Evolutionary conservation across 805 yeast genomes (phyloP), one percentile per base, ranked within the genome.

Genomic region (Sugiyamaella boreocaroliniensis): DNA sequence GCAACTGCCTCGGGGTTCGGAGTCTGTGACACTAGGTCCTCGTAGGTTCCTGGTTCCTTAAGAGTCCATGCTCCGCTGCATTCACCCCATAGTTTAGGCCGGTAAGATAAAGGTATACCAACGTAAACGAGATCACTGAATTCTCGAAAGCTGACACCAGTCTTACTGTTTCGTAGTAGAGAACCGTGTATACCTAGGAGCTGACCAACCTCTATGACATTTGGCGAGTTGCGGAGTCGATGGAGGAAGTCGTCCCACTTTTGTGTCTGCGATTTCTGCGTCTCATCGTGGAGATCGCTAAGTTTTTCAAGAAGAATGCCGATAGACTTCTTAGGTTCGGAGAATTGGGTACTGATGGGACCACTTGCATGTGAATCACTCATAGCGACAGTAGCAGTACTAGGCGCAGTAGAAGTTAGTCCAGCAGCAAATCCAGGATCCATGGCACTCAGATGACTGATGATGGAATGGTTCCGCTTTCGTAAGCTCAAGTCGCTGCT

Each of bases 1-100:
- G 69, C 64, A 14, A 77, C 67, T 9, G 77, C 71, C n/a, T 55
- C 56, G 26, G 68, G 63, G 1, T 57, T 47, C 2, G 56, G 58
- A 18, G 50, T 34, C 32, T 51, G 50, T 14, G 58, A 56, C 37
- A 49, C 58, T 34, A 64, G 66, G 50, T 59, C 69, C 41, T 61
- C 74, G 58, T 73, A 80, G 45, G 75, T 76, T 0, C 81, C 80
- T 2, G 81, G 79, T 4, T 73, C 70, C 43, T 65, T 66, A 2
- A 74, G 54, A 46, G 66, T 64, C 53, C 69, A 69, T 0, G 81
- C 78, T 0, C 82, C 82, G 2, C 77, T 71, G n/a, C 81, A 68
- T 56, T 80, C 81, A 11, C 73, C 64, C 85, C 85, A 80, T 9
- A 80, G 64, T 37, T 67, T 64, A 18, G 77, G 68, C 5, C 83